Evolutionary conservation across 176 grass and related monocot species (phyloP), one percentile per base, ranked within the genome.

Genomic region (Panicum miliaceum): DNA sequence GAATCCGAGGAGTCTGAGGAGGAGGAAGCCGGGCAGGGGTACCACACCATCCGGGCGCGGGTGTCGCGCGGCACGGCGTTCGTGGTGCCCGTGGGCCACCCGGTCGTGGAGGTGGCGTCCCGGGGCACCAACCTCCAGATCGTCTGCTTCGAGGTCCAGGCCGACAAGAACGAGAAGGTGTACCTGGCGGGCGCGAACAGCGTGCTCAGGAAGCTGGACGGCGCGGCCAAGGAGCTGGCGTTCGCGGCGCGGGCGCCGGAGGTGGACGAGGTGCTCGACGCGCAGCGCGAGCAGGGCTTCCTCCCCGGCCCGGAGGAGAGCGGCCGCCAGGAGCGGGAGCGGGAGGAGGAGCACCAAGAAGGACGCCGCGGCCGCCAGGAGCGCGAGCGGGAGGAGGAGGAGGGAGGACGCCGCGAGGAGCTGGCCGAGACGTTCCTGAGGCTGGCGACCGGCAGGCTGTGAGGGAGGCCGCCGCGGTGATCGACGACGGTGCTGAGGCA

Each of bases 11-110:
- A 46, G 45, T 56, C 73, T 0, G 68, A 57, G 0, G 68, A 80
- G 46, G 32, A 80, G 32, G 53, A 88, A 10, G 51, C 52, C 6
- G 84, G 90, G 29, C 32, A 85, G 50, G 67, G 63, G 12, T 98
- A 98, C 76, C 48, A 19, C 20, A 92, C 50, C 0, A 10, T 93
- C 60, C 79, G 63, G 1, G 86, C 87, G 37, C 34, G 75, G 4
- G 45, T 95, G 62, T 85, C 82, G 2, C 61, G 45, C 1, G 91
- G 93, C 50, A 87, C 77, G 42, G 89, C 58, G 36, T 84, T 89
- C 40, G 87, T 98, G 47, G 75, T 95, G 84, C 96, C 93, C 1
- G 61, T 84, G 4, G 93, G 93, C 9, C 96, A 98, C 76, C 93
- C 96, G 16, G 37, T 29, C 0, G 93, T 89, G 2, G 57, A 35